These are phyloP conservation scores for Hylodesmum podocarpum DNA, from an alignment of 306 rosid species.

Conservation along the genomic window DNA sequence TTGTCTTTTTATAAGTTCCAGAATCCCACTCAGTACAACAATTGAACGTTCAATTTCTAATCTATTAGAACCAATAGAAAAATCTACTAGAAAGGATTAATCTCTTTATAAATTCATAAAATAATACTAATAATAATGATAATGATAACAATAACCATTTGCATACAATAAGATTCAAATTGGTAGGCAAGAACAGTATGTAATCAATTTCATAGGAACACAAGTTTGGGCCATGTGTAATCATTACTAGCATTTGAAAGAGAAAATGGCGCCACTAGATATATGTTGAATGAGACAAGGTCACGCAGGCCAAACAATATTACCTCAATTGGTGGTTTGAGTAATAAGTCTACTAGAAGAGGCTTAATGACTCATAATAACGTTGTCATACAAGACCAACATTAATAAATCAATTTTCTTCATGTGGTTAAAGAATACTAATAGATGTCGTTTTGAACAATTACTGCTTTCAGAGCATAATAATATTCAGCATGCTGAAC, in stretches of 20 bases:
- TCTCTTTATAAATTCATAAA: too few relatives aligned
- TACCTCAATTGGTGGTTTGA: constrained; percentile 2
- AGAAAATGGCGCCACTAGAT: neutral
- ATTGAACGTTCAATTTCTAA: neutral
- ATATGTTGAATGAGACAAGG: neutral
- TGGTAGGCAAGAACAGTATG: neutral
- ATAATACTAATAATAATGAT: neutral
- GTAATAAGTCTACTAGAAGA: neutral
- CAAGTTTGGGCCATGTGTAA: constrained; percentile 30
- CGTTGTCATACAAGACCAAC: neutral
- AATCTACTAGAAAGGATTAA: too few relatives aligned
- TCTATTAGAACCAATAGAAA: too few relatives aligned
- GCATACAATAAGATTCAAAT: neutral
- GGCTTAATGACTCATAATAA: neutral
- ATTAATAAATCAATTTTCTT: neutral
- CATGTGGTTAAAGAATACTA: neutral
- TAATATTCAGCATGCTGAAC: constrained; percentile 34
- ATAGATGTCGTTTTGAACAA: constrained; percentile 13
- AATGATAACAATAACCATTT: neutral
- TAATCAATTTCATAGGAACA: constrained; percentile 13
- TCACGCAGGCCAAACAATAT: neutral
- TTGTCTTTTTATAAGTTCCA: neutral
- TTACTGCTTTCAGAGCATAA: constrained; percentile 13
- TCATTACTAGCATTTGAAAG: constrained; percentile 29
- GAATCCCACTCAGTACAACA: neutral